Evolutionary conservation across 1,284 basidiomycete species (phyloP), one percentile per base, ranked within the genome.

Genomic region (Somion occarium): DNA sequence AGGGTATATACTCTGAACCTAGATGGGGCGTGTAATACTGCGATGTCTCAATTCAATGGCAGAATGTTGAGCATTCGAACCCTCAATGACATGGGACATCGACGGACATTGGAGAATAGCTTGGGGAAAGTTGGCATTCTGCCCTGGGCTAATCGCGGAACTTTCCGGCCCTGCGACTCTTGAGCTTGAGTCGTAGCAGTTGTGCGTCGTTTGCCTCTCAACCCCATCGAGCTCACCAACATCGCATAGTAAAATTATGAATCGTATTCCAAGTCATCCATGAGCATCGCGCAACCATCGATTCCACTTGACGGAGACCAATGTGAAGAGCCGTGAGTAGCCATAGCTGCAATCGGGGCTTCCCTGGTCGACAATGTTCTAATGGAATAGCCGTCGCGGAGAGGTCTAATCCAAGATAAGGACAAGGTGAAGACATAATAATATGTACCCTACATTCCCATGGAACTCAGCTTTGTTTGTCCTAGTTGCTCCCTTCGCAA

Each of bases 71-170:
- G 7, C 30, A 34, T 7, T 34, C n/a, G 30, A 34, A 34, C 30
- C 30, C 30, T 34, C 30, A 7, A 34, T 34, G 30, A 46, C 44
- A 27, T 26, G 44, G n/a, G 44, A n/a, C 26, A n/a, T 46, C 44
- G 26, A 23, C 24, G 44, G 24, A 26, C 26, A 44, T 7, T 15
- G 24, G 5, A 11, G 7, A 42, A 18, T 19, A 27, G 44, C 19
- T 46, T n/a, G 30, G 30, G 30, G 30, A 15, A 34, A 34, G 7
- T 34, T 34, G 30, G 30, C 15, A 15, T 15, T 34, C 30, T 34
- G 30, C 30, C 30, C 30, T 34, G 30, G 15, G 7, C 30, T 34
- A 34, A 34, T 34, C 30, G 30, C 30, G 30, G 30, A 34, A 34
- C 30, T 7, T 34, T 34, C 30, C 30, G 30, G 7, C 23, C 43